phyloP scores from a whole-genome alignment of 768 basidiomycete species.

The Thelephora ganbajun region DNA sequence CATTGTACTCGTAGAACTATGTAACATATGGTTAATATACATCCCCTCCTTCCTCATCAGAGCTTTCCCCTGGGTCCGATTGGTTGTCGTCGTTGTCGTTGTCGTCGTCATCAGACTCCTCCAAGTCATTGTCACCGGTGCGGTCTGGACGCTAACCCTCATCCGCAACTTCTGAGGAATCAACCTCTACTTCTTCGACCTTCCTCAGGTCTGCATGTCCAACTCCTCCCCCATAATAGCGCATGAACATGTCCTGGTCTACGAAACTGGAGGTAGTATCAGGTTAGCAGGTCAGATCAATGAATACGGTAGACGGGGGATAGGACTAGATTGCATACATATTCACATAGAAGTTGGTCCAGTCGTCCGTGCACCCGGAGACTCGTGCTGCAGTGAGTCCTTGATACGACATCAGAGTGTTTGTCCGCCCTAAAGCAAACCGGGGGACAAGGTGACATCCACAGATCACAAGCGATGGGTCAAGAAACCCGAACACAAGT shows the following conservation, averaged over 20 bases:
- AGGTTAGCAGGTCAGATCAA: background rate
- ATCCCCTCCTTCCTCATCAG: no score
- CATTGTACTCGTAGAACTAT: no score
- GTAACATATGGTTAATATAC: no score
- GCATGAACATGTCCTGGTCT: slow-evolving; percentile 15
- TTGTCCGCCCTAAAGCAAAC: slow-evolving; percentile 16
- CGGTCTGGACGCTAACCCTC: no score
- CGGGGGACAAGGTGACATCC: slow-evolving; percentile 28
- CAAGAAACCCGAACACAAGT: slow-evolving; percentile 29
- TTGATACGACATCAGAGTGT: slow-evolving; percentile 1
- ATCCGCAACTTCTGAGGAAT: no score
- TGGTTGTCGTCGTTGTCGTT: no score
- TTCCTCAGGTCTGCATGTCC: slow-evolving; percentile 7
- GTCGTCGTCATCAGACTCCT: no score
- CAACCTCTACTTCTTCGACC: background rate
- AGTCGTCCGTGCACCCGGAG: slow-evolving; percentile 8
- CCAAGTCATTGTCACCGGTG: no score
- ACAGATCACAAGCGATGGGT: slow-evolving; percentile 26
- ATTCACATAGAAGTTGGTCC: slow-evolving; percentile 11
- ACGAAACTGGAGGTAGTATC: slow-evolving; percentile 9
- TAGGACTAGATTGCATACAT: slow-evolving; percentile 8
- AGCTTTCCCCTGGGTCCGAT: no score
- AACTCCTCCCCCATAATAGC: slow-evolving; percentile 11
- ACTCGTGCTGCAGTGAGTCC: slow-evolving; percentile 5
- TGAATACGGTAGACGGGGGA: background rate